Evolutionary conservation across 495 filamentous ascomycete species (phyloP).

Genomic region (Letharia columbiana): DNA sequence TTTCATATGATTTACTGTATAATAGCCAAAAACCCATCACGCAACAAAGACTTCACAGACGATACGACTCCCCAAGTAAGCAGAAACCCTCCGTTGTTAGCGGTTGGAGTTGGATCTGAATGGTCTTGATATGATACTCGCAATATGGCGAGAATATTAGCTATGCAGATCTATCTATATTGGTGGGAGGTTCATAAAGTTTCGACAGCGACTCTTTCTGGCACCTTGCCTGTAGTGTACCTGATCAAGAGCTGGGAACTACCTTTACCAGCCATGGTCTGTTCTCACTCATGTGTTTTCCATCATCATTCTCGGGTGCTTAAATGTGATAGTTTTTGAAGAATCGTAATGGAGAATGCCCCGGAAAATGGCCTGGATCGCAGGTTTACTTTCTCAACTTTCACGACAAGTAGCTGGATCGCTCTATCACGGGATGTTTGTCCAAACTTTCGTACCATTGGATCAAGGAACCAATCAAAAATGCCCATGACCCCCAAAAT

Average conservation of each 20-base stretch:
- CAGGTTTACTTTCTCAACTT: neutral
- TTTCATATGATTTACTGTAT: too few relatives aligned
- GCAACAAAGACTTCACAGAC: too few relatives aligned
- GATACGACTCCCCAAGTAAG: too few relatives aligned
- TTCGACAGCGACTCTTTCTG: neutral
- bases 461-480: constrained; percentile 54
- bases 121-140: too few relatives aligned
- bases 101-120: too few relatives aligned
- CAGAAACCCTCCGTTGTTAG: too few relatives aligned
- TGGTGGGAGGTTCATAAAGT: neutral
- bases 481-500: constrained; percentile 64
- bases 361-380: neutral
- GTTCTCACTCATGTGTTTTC: neutral
- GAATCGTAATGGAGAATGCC: neutral
- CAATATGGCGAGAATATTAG: too few relatives aligned
- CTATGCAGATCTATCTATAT: too few relatives aligned
- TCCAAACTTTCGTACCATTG: constrained; percentile 45
- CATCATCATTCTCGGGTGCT: neutral
- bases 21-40: too few relatives aligned
- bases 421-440: constrained; percentile 15
- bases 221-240: neutral
- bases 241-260: neutral
- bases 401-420: neutral
- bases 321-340: neutral
- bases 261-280: neutral